phyloP scores from a whole-genome alignment of 139 green algal genomes.

The Tetraselmis striata region DNA sequence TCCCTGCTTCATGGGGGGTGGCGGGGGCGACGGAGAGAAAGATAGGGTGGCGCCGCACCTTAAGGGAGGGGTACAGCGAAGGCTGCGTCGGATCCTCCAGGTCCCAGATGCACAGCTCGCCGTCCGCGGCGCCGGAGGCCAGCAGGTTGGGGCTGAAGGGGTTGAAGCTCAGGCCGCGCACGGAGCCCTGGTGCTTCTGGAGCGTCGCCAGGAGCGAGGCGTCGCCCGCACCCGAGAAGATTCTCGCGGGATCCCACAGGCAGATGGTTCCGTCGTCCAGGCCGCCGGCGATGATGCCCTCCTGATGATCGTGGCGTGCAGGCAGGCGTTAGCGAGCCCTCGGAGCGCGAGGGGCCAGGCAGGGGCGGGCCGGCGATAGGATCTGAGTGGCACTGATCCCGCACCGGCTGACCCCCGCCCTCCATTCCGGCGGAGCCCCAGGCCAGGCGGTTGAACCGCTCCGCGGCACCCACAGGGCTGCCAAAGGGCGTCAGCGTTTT shows the following conservation, averaged over 20 bases:
- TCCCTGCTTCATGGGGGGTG: too few species aligned
- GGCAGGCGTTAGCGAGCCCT: neutral
- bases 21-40: too few species aligned
- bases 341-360: neutral
- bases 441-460: slow-evolving; percentile 81
- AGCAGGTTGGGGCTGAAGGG: slow-evolving; percentile 82
- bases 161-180: slow-evolving; percentile 92
- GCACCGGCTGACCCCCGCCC: neutral
- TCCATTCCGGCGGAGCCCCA: slow-evolving; percentile 53
- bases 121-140: slow-evolving; percentile 80
- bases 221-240: slow-evolving; percentile 47
- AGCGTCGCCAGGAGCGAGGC: slow-evolving; percentile 62
- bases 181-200: slow-evolving; percentile 73
- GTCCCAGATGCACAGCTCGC: slow-evolving; percentile 96
- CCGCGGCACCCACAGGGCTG: slow-evolving; percentile 55
- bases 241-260: slow-evolving; percentile 81
- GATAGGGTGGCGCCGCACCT: too few species aligned
- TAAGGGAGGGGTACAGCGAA: slow-evolving; percentile 47
- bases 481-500: slow-evolving; percentile 40
- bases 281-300: slow-evolving; percentile 86
- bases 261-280: slow-evolving; percentile 83
- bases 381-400: too few species aligned
- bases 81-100: slow-evolving; percentile 72
- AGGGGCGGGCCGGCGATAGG: too few species aligned
- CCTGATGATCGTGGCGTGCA: slow-evolving; percentile 35